Percentiles rank a stretch among this genome's conserved stretches.
phyloP scores from a whole-genome alignment of 331 rosid genomes.

The Acacia pycnantha region DNA sequence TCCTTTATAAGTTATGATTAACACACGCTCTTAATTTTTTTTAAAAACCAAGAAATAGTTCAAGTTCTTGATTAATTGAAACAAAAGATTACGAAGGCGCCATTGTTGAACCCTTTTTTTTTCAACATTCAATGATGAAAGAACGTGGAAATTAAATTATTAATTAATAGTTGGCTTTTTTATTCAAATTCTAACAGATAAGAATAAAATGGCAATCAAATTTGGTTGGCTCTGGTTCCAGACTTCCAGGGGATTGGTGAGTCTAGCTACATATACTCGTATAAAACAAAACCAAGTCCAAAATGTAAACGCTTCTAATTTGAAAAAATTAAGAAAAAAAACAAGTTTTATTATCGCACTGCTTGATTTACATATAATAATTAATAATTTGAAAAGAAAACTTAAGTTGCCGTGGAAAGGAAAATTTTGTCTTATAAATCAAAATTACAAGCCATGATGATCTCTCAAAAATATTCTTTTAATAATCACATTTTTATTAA shows the following conservation, averaged over 20 bases:
- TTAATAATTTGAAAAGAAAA: not conserved
- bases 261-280: too few species aligned
- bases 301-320: too few species aligned
- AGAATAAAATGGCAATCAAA: not conserved
- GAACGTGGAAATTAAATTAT: not conserved
- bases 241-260: too few species aligned
- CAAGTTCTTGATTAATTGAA: too few species aligned
- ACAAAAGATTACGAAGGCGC: not conserved
- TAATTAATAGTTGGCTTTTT: not conserved
- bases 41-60: too few species aligned
- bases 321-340: too few species aligned
- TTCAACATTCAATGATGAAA: not conserved
- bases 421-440: not conserved
- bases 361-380: not conserved
- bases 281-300: too few species aligned
- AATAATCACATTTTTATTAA: too few species aligned
- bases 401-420: not conserved
- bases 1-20: too few species aligned
- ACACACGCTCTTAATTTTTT: too few species aligned
- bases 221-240: not conserved
- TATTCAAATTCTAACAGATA: not conserved
- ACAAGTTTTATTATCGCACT: not conserved
- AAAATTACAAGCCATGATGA: not conserved
- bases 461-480: not conserved
- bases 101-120: not conserved